A percentile compares a stretch with the other conserved stretches of the same genome.
phyloP scores from a whole-genome alignment of 2,329 filamentous ascomycete species.

The Trichophyton schoenleinii region DNA sequence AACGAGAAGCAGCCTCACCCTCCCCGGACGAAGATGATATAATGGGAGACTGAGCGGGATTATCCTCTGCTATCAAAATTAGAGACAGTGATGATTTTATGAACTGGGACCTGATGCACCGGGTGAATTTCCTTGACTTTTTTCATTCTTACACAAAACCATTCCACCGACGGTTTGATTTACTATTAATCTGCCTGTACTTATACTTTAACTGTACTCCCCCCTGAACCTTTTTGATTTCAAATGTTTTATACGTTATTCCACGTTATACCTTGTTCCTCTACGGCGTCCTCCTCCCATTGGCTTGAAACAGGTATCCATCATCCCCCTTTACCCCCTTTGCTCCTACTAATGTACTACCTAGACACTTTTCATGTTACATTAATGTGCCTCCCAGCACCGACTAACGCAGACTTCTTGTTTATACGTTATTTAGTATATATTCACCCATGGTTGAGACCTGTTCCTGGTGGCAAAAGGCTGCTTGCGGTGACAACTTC shows the following conservation, averaged over 20 bases:
- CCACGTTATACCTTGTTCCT: neutral
- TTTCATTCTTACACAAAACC: neutral
- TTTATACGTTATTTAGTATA: neutral
- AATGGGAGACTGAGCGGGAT: slow-evolving; percentile 28
- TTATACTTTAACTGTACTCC: neutral
- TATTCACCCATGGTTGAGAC: neutral
- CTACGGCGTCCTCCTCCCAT: neutral
- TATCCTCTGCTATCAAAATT: neutral
- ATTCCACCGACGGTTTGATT: neutral
- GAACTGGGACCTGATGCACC: neutral
- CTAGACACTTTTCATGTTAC: neutral
- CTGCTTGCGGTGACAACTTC: neutral
- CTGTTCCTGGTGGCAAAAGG: neutral
- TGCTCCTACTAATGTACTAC: neutral
- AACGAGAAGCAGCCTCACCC: slow-evolving; percentile 9
- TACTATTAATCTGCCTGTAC: neutral
- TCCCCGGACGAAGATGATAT: slow-evolving; percentile 27
- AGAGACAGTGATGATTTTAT: slow-evolving; percentile 4
- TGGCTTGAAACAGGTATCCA: neutral
- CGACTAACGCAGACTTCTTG: neutral
- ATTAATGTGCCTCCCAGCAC: neutral
- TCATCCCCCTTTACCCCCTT: neutral
- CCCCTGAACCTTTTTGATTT: neutral
- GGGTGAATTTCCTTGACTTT: neutral
- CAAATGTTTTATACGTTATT: neutral